Conservation (phyloP, 2,329 filamentous ascomycete genomes). For the Iodosphaeria phyllophila region DNA sequence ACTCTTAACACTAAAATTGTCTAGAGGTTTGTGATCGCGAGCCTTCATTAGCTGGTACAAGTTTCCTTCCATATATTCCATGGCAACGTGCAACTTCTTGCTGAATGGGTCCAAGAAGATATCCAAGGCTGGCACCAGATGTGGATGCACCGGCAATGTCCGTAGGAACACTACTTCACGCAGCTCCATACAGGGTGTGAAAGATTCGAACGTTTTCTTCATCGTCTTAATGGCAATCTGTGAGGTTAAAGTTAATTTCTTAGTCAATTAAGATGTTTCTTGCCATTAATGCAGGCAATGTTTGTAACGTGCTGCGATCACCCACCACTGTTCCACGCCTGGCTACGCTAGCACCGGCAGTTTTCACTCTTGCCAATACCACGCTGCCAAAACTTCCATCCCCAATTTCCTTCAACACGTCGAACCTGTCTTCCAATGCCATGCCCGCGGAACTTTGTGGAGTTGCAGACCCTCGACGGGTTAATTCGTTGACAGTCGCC, state of each 20-base stretch:
- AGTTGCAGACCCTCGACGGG: conserved; percentile 46
- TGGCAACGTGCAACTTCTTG: conserved; percentile 92
- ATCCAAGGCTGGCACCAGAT: conserved; percentile 91
- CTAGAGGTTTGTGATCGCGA: conserved; percentile 82
- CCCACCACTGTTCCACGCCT: conserved; percentile 83
- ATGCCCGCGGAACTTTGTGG: conserved; percentile 25
- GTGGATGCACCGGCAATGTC: conserved; percentile 69
- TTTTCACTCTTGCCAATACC: conserved; percentile 75
- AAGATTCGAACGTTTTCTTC: conserved; percentile 98
- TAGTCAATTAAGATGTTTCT: too few species aligned
- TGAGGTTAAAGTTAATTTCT: conserved; percentile 2
- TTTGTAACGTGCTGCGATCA: too few species aligned
- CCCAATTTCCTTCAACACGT: conserved; percentile 93
- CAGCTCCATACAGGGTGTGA: conserved; percentile 75
- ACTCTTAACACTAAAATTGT: conserved; percentile 86
- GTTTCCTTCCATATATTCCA: conserved; percentile 99
- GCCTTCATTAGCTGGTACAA: conserved; percentile 98
- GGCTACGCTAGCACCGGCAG: conserved; percentile 74
- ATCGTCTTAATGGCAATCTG: conserved; percentile 99
- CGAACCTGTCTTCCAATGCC: conserved; percentile 82
- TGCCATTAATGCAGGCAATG: too few species aligned
- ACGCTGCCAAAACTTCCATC: conserved; percentile 98
- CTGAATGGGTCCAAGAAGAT: conserved; percentile 94
- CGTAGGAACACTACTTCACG: conserved; percentile 93
- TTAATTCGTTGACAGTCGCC: conserved; percentile 58